These are phyloP conservation scores for Pleurozium schreberi DNA, from an alignment of 225 moss, liverwort and hornwort genomes.

Conservation along the genomic window DNA sequence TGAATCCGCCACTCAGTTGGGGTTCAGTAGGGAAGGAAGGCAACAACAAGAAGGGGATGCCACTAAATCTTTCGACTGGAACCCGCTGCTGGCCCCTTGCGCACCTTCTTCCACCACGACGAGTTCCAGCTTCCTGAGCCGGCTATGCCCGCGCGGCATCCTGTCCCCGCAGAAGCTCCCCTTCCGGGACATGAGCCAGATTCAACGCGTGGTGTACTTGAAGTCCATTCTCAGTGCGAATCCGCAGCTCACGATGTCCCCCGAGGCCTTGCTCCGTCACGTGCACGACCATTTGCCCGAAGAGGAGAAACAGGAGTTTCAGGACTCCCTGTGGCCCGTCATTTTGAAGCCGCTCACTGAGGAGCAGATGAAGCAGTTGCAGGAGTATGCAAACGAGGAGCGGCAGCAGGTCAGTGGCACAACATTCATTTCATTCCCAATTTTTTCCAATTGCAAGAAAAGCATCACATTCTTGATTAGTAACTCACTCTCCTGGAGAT, in stretches of 20 bases:
- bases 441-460: neutral
- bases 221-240: slow-evolving; percentile 13
- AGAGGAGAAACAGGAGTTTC: slow-evolving; percentile 14
- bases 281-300: slow-evolving; percentile 24
- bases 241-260: neutral
- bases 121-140: slow-evolving; percentile 1
- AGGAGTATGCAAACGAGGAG: neutral
- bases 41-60: neutral
- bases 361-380: slow-evolving; percentile 8
- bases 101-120: neutral
- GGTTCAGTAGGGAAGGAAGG: neutral
- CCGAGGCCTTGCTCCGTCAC: slow-evolving; percentile 11
- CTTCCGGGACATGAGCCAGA: slow-evolving; percentile 21
- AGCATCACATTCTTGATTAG: neutral
- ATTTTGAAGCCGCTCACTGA: neutral
- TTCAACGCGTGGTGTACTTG: slow-evolving; percentile 23
- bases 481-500: neutral
- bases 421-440: neutral
- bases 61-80: neutral
- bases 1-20: slow-evolving; percentile 1
- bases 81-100: neutral
- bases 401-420: neutral
- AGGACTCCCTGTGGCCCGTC: slow-evolving; percentile 11
- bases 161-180: slow-evolving; percentile 2
- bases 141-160: slow-evolving; percentile 24